Evolutionary conservation across 257 asterid species (phyloP).

Genomic region (Solanum arcanum): DNA sequence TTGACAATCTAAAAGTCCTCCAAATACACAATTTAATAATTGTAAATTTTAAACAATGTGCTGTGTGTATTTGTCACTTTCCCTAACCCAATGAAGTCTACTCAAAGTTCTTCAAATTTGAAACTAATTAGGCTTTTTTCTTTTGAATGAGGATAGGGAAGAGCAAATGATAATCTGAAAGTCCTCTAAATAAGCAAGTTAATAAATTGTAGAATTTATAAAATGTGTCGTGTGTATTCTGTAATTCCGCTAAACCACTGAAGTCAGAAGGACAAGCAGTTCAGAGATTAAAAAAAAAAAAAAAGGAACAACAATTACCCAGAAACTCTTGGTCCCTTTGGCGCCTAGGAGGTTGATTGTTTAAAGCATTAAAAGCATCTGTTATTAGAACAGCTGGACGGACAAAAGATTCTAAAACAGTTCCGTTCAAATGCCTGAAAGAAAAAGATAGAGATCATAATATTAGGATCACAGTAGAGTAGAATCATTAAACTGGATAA

Average conservation of each 20-base stretch:
- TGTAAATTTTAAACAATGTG: not conserved
- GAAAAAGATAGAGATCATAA: conserved; percentile 1
- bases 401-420: conserved; percentile 89
- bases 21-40: not conserved
- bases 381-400: conserved; percentile 98
- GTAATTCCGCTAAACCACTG: not conserved
- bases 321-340: conserved; percentile 91
- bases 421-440: conserved; percentile 84
- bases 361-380: conserved; percentile 87
- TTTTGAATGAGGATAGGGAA: not conserved
- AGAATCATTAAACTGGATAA: not conserved
- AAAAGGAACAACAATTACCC: conserved; percentile 36
- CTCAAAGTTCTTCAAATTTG: not conserved
- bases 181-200: not conserved
- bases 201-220: not conserved
- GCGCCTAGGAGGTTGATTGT: conserved; percentile 87
- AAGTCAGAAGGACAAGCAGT: not conserved
- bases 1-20: not conserved
- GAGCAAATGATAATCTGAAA: not conserved
- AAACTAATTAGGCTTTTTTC: not conserved
- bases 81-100: not conserved
- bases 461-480: conserved; percentile 3
- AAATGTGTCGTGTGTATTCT: not conserved
- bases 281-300: not conserved
- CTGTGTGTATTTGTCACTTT: not conserved